Evolutionary conservation across 768 basidiomycete genomes (phyloP).

Genomic region (Phaeolepiota aurea): DNA sequence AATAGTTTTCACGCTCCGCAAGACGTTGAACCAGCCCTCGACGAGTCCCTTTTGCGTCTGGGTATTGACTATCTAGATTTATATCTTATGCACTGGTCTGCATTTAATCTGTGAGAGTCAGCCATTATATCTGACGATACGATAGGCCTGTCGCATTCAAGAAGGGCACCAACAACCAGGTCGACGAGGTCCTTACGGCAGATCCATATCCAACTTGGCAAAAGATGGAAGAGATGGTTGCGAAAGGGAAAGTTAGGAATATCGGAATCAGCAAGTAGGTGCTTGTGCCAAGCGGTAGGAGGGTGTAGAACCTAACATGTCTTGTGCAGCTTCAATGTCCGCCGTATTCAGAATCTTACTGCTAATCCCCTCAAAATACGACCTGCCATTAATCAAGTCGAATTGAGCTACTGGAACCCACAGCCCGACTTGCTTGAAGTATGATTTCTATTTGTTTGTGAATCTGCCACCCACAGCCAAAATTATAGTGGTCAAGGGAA

Average conservation of each 20-base stretch:
- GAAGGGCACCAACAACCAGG: slow-evolving; percentile 33
- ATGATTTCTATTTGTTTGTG: not conserved
- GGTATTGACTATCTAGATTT: slow-evolving; percentile 69
- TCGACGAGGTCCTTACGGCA: slow-evolving; percentile 52
- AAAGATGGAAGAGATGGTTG: slow-evolving; percentile 70
- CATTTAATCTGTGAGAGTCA: slow-evolving; percentile 3
- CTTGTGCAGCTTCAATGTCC: slow-evolving; percentile 12
- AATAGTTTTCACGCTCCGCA: slow-evolving; percentile 70
- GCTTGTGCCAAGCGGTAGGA: not conserved
- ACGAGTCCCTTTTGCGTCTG: slow-evolving; percentile 55
- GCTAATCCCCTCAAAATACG: slow-evolving; percentile 50
- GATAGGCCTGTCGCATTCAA: slow-evolving; percentile 62
- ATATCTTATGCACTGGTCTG: slow-evolving; percentile 75
- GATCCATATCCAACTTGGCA: slow-evolving; percentile 76
- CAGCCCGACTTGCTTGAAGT: slow-evolving; percentile 71
- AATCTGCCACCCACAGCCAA: not conserved
- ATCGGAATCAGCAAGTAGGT: slow-evolving; percentile 80
- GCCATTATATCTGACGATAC: too few relatives aligned
- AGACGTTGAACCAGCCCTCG: slow-evolving; percentile 58
- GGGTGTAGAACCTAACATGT: not conserved
- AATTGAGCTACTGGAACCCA: slow-evolving; percentile 70
- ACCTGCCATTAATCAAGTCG: slow-evolving; percentile 69
- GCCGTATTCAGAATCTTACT: slow-evolving; percentile 52
- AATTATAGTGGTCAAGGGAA: slow-evolving; percentile 54
- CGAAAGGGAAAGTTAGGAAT: slow-evolving; percentile 67